Evolutionary conservation across 768 basidiomycete genomes (phyloP).

Genomic region (Coprinellus micaceus): DNA sequence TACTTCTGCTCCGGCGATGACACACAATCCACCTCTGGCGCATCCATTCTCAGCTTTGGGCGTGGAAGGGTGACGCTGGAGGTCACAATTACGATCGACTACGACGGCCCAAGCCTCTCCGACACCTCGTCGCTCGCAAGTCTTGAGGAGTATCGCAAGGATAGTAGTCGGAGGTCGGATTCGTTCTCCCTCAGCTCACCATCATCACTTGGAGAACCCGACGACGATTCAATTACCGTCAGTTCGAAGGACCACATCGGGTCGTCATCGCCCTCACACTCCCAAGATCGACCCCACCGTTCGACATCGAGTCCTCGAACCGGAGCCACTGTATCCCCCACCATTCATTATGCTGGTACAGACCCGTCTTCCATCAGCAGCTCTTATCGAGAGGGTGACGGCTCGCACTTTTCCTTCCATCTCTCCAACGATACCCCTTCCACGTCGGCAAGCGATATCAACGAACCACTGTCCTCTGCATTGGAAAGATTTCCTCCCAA

Average conservation of each 20-base stretch:
- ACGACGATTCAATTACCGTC: slow-evolving; percentile 74
- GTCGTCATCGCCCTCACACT: slow-evolving; percentile 4
- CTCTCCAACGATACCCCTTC: not conserved
- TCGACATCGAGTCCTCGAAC: not conserved
- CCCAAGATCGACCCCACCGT: not conserved
- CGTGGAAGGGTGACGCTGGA: slow-evolving; percentile 71
- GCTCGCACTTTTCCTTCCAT: not conserved
- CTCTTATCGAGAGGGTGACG: not conserved
- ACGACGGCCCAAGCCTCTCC: slow-evolving; percentile 87
- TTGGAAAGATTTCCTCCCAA: slow-evolving; percentile 35
- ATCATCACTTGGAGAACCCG: slow-evolving; percentile 23
- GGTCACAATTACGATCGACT: slow-evolving; percentile 78
- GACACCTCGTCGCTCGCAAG: slow-evolving; percentile 83
- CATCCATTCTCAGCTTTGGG: slow-evolving; percentile 66
- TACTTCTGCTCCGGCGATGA: slow-evolving; percentile 86
- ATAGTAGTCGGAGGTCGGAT: slow-evolving; percentile 59
- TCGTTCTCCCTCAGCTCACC: slow-evolving; percentile 40
- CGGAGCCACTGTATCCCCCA: not conserved
- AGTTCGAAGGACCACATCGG: slow-evolving; percentile 58
- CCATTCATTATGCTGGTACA: not conserved
- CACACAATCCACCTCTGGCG: slow-evolving; percentile 62
- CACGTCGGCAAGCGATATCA: slow-evolving; percentile 18
- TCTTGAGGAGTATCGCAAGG: slow-evolving; percentile 63
- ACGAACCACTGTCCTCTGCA: slow-evolving; percentile 21
- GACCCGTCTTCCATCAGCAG: not conserved